A percentile compares a stretch with the other conserved stretches of the same genome.
Evolutionary conservation across 768 basidiomycete species (phyloP).

Genomic region (Mrakia frigida): DNA sequence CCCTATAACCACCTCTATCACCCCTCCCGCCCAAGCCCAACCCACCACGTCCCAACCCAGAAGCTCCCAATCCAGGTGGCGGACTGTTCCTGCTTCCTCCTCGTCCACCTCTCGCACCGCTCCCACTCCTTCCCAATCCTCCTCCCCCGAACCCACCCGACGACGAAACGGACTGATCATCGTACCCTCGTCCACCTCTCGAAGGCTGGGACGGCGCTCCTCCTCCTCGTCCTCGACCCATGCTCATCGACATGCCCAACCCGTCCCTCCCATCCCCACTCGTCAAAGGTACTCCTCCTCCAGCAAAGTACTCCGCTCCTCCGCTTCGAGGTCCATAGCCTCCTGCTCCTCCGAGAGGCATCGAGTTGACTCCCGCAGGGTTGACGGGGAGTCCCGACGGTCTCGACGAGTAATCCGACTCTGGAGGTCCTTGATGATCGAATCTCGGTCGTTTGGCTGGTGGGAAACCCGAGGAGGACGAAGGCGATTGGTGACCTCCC

Average conservation of each 20-base stretch:
- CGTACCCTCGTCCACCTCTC: constrained; percentile 16
- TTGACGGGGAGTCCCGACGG: constrained; percentile 44
- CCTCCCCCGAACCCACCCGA: not conserved
- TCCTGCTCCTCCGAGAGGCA: constrained; percentile 42
- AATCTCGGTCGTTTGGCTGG: constrained; percentile 88
- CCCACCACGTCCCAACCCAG: constrained; percentile 4
- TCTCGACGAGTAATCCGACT: constrained; percentile 43
- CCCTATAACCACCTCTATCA: constrained; percentile 28
- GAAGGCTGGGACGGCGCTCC: not conserved
- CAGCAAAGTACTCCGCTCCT: constrained; percentile 55
- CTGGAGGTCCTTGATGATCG: constrained; percentile 55
- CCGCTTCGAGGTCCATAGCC: constrained; percentile 42
- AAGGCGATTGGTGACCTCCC: constrained; percentile 47
- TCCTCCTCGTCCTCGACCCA: constrained; percentile 9
- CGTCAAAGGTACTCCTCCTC: constrained; percentile 54
- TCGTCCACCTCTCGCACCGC: not conserved
- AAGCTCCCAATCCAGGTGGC: not conserved
- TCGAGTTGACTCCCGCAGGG: constrained; percentile 36
- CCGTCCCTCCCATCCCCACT: constrained; percentile 40
- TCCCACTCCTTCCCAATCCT: constrained; percentile 1
- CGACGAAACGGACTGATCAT: not conserved
- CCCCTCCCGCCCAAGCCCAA: constrained; percentile 24
- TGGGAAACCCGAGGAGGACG: constrained; percentile 50
- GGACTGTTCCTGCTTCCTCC: constrained; percentile 13
- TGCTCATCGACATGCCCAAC: constrained; percentile 3